These are phyloP conservation scores for Beauveria brongniartii DNA, from an alignment of 2,329 filamentous ascomycete genomes.

Conservation along the genomic window DNA sequence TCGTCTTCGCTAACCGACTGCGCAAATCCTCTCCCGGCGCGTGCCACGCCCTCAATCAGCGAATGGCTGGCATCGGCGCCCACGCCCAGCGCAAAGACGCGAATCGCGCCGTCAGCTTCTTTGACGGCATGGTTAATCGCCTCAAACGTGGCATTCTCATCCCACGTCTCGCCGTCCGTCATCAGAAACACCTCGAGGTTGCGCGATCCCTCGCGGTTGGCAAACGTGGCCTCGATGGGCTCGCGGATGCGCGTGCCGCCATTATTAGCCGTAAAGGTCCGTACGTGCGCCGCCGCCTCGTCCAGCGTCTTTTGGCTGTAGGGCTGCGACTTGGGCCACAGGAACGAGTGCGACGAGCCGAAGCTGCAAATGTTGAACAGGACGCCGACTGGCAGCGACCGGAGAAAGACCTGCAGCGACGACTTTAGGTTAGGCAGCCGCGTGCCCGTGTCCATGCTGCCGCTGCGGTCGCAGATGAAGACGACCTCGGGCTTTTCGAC, in stretches of 20 bases:
- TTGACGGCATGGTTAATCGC: slow-evolving; percentile 35
- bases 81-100: slow-evolving; percentile 49
- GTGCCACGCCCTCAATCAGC: slow-evolving; percentile 46
- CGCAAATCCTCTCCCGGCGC: slow-evolving; percentile 48
- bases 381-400: slow-evolving; percentile 53
- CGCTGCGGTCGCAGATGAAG: slow-evolving; percentile 65
- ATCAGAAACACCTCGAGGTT: slow-evolving; percentile 47
- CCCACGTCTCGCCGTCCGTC: slow-evolving; percentile 49
- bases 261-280: slow-evolving; percentile 35
- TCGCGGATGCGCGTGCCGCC: slow-evolving; percentile 46
- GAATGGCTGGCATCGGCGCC: slow-evolving; percentile 41
- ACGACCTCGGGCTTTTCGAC: slow-evolving; percentile 52
- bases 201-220: slow-evolving; percentile 34
- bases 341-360: slow-evolving; percentile 37
- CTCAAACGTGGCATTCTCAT: slow-evolving; percentile 33
- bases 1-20: slow-evolving; percentile 56
- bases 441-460: slow-evolving; percentile 45
- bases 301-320: slow-evolving; percentile 38
- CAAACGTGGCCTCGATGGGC: slow-evolving; percentile 37
- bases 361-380: slow-evolving; percentile 68
- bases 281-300: slow-evolving; percentile 34
- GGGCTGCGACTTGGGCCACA: slow-evolving; percentile 38
- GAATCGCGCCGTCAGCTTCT: slow-evolving; percentile 33
- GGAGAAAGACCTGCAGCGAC: slow-evolving; percentile 53
- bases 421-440: slow-evolving; percentile 44